These are phyloP conservation scores for Mycena indigotica DNA, from an alignment of 768 basidiomycete genomes.

Conservation along the genomic window DNA sequence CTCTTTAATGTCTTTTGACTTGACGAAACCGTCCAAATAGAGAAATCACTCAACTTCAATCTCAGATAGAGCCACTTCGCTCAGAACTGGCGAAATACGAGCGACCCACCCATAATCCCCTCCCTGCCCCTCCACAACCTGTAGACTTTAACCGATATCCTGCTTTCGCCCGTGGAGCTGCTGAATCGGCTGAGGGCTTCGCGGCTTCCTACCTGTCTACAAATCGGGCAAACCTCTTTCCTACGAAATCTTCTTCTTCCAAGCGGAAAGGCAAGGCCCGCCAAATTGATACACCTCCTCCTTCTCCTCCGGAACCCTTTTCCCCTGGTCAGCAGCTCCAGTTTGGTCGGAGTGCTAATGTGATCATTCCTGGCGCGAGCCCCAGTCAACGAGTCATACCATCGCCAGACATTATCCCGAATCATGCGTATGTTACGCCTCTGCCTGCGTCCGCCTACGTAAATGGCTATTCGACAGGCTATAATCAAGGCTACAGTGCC, in stretches of 20 bases:
- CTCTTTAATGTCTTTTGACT: neutral
- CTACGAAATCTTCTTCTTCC: neutral
- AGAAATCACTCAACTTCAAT: slow-evolving; percentile 31
- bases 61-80: slow-evolving; percentile 40
- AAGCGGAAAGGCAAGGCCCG: slow-evolving; percentile 15
- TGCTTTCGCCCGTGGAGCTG: slow-evolving; percentile 37
- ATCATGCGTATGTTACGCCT: slow-evolving; percentile 17
- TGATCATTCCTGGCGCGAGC: slow-evolving; percentile 34
- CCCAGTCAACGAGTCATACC: slow-evolving; percentile 36
- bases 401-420: slow-evolving; percentile 16
- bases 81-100: slow-evolving; percentile 31
- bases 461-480: slow-evolving; percentile 38
- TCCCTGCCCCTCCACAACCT: slow-evolving; percentile 60
- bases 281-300: neutral
- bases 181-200: slow-evolving; percentile 21
- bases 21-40: slow-evolving; percentile 4
- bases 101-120: slow-evolving; percentile 45
- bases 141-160: slow-evolving; percentile 49
- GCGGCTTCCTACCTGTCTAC: slow-evolving; percentile 16
- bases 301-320: slow-evolving; percentile 12
- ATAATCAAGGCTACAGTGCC: slow-evolving; percentile 36
- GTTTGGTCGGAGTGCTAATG: slow-evolving; percentile 25
- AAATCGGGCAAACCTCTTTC: neutral
- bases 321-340: slow-evolving; percentile 6
- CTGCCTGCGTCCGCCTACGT: slow-evolving; percentile 35